Base-by-base conservation (phyloP, 2,329 filamentous ascomycete species). In the Talaromyces rugulosus region DNA sequence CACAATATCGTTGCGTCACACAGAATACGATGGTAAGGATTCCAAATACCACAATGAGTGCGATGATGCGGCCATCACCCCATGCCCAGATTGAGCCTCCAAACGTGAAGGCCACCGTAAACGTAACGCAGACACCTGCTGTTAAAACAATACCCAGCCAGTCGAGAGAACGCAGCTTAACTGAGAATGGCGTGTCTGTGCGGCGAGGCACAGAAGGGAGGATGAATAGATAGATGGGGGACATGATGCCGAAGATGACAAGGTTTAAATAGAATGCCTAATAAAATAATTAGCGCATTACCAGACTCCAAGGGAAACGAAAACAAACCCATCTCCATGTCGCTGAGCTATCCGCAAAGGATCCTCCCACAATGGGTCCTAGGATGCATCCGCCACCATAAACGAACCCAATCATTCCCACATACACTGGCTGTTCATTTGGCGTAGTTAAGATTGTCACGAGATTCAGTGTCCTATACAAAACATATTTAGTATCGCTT, bases 221-320 rank as follows among this genome's bases (percentile, higher is more conserved):
- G 7, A 78, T 65, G 61, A 81, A 77, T 31, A 84, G 31, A 33
- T 78, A 75, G 27, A 77, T 72, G 1, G 81, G 77, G 5, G 75
- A 68, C 33, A 75, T 71, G 12, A 76, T 65, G n/a, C 74, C 82
- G 1, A 80, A 74, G 55, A 81, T 70, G 30, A 77, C 67, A 0
- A 85, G 73, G 65, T 86, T 86, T 71, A 86, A 80, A 66, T 87
- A 87, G 67, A 67, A 62, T 63, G 57, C 44, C 44, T 51, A 8
- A 12, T 28, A 5, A 51, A 28, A 6, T 28, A 9, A 12, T 51
- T 23, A 51, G 44, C 27, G 27, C 9, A 51, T 51, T 28, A 51
- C 18, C 9, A 51, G 7, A 51, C 12, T 27, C 8, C 12, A 8
- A 28, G 18, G 18, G 44, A 51, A 28, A 28, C 40, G 65, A 74